Base-by-base conservation (phyloP, 2,329 filamentous ascomycete genomes). In the Xylariaceae sp. region DNA sequence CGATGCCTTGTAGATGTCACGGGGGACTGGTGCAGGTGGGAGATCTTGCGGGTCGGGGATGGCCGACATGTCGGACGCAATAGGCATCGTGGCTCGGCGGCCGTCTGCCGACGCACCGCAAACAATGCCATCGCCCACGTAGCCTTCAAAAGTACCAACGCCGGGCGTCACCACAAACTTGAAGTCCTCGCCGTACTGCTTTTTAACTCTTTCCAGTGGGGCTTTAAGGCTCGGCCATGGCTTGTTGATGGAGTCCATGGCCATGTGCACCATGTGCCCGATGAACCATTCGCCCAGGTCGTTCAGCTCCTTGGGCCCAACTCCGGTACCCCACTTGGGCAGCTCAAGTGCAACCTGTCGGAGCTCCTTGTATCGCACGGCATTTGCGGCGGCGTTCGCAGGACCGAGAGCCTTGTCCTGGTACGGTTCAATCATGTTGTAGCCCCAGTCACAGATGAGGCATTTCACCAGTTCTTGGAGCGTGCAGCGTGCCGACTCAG, bases 51-150 rank as follows among this genome's bases (percentile, higher is more conserved):
- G 56, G 1, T 17, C 51, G 2, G 65, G 66, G 1, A 58, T 56
- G 15, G 65, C 63, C n/a, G 66, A 67, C 44, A 66, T 56, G 15
- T 67, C 66, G 0, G 63, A 66, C 0, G 66, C 66, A 39, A 67
- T 62, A 48, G 64, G 66, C 56, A 55, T 58, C 2, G 60, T 60
- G 34, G 34, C 61, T n/a, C 66, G 61, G 4, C 66, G 66, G 10
- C 66, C 66, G 50, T 67, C 66, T 18, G 65, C 66, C 1, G 66
- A 67, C 2, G 66, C 64, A 7, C 65, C 66, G 56, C 56, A 66
- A 8, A 17, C n/a, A 3, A 64, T 34, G 1, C 66, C 65, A 9
- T 66, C 64, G 34, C 66, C 66, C 0, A 67, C 65, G 52, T 58
- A 67, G 10, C 66, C 66, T 50, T 67, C 66, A 37, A 66, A 67